Base-by-base conservation (phyloP, 768 basidiomycete genomes). In the Strobilomyces confusus region DNA sequence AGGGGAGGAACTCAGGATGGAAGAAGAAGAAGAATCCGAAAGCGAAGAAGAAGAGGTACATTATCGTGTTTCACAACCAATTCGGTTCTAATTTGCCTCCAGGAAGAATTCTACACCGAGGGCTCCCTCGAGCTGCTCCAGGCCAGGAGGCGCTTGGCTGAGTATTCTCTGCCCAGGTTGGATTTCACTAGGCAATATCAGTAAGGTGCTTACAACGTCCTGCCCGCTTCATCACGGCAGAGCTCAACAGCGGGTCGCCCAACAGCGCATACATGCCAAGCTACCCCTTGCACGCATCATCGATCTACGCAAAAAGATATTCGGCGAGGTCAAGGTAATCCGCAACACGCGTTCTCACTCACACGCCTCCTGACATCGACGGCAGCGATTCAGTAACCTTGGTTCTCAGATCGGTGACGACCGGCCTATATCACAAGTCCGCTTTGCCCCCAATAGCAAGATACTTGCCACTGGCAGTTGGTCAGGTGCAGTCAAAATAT, bases 391-490 rank as follows among this genome's bases (percentile, higher is more conserved):
- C 70, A 78, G 84, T 44, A 95, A 94, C 63, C 82, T 98, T 42
- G 97, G 97, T 22, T 98, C 97, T 0, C 95, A 98, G 78, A 94
- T 98, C 60, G 97, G 94, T 50, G 97, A 98, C 69, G 94, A 97
- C 60, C 81, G 97, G 40, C 94, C 97, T 1, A 83, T 98, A 58
- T 88, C 93, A 2, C 86, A 89, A 73, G 91, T 98, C 26, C 87
- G 97, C 36, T 98, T 98, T 69, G 83, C 95, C 4, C 97, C 97
- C 9, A 89, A 98, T 67, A 89, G 87, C 67, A 72, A 89, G 63
- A 78, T 89, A 53, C 80, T 98, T 44, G 89, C 93, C 5, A 95
- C 95, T 2, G 94, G 89, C 12, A 94, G 92, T 60, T 99, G 97
- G 97, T 91, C 95, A 26, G 97, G 97, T 19, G 84, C 85, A 41